These are phyloP conservation scores for Tagetes erecta DNA, from an alignment of 129 eudicot species.

Conservation along the genomic window DNA sequence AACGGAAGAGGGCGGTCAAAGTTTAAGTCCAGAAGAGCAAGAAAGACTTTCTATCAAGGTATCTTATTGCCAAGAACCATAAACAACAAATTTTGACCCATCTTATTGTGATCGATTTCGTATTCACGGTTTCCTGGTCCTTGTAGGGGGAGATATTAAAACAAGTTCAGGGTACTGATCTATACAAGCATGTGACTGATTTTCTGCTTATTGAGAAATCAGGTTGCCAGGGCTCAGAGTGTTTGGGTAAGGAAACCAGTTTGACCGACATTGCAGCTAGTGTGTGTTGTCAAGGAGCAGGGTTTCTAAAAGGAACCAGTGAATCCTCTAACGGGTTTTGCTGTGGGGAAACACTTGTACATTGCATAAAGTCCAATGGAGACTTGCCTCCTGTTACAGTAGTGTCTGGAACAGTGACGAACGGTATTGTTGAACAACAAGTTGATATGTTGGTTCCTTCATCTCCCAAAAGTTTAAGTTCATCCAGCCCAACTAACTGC, in stretches of 20 bases:
- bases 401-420: conserved; percentile 78
- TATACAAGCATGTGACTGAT: conserved; percentile 63
- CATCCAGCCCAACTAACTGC: conserved; percentile 42
- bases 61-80: conserved; percentile 7
- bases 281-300: conserved; percentile 93
- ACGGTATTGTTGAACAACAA: conserved; percentile 53
- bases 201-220: conserved; percentile 47
- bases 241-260: conserved; percentile 39
- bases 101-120: conserved; percentile 3
- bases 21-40: conserved; percentile 81
- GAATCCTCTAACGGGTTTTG: conserved; percentile 55
- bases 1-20: conserved; percentile 68
- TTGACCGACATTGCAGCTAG: conserved; percentile 75
- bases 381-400: conserved; percentile 51
- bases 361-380: conserved; percentile 59
- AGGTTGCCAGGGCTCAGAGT: conserved; percentile 38
- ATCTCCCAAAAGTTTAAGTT: conserved; percentile 39
- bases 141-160: conserved; percentile 89
- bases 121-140: conserved; percentile 1
- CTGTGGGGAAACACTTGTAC: conserved; percentile 67
- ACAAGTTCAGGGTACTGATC: conserved; percentile 76
- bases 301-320: conserved; percentile 55
- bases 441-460: conserved; percentile 79
- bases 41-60: conserved; percentile 76
- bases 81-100: neutral